Evolutionary conservation across 176 grass and related monocot species (phyloP).

Genomic region (Microstegium vimineum): DNA sequence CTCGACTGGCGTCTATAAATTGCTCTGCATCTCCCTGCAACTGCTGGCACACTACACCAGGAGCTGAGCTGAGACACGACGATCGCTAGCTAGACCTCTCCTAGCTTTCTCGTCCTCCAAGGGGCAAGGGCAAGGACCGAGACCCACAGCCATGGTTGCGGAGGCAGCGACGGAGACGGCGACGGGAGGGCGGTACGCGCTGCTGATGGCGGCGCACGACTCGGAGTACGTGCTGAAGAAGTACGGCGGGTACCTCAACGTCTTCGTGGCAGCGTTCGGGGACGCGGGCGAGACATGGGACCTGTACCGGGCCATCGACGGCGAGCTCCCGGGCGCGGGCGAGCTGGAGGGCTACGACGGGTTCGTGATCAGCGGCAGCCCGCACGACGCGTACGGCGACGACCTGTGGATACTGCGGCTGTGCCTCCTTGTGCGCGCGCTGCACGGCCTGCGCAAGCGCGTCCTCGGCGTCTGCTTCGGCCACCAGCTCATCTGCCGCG

Average conservation of each 20-base stretch:
- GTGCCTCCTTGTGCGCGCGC: slow-evolving; percentile 51
- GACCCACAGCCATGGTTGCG: slow-evolving; percentile 15
- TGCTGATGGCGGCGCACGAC: slow-evolving; percentile 74
- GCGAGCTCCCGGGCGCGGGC: slow-evolving; percentile 46
- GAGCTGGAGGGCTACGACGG: slow-evolving; percentile 50
- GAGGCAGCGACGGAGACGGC: background rate
- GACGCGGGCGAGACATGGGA: slow-evolving; percentile 63
- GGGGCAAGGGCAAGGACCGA: background rate
- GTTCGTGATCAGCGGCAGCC: slow-evolving; percentile 92
- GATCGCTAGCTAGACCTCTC: background rate
- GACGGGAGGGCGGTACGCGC: slow-evolving; percentile 43
- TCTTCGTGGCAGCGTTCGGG: slow-evolving; percentile 74
- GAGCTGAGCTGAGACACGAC: background rate
- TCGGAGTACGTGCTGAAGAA: slow-evolving; percentile 82
- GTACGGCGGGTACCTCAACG: slow-evolving; percentile 78
- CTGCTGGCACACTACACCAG: background rate
- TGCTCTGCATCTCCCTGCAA: background rate
- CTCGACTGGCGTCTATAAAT: slow-evolving; percentile 27
- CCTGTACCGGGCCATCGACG: slow-evolving; percentile 70
- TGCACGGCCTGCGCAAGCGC: slow-evolving; percentile 45
- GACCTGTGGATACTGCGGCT: slow-evolving; percentile 70
- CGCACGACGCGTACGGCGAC: slow-evolving; percentile 61
- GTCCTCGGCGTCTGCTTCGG: slow-evolving; percentile 94
- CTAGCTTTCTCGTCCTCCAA: background rate
- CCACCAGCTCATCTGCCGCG: slow-evolving; percentile 87